A percentile compares a stretch with the other conserved stretches of the same genome.
Conservation (phyloP, 1,139 yeast genomes). For the Ogataea hybrid region DNA sequence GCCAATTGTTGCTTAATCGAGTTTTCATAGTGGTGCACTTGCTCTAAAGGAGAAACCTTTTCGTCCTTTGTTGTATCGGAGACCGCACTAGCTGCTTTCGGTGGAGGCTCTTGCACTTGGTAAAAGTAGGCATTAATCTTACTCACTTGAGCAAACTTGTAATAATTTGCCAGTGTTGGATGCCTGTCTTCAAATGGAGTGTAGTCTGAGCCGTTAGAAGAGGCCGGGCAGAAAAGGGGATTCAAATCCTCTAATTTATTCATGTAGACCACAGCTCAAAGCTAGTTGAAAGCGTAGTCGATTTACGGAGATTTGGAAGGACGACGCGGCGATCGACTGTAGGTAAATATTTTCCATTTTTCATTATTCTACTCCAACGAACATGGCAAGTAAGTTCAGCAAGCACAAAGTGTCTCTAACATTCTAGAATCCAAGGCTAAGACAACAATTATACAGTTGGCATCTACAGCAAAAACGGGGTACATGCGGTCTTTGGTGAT, state of each 20-base stretch:
- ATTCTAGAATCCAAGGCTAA: constrained; percentile 43
- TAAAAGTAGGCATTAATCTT: constrained; percentile 30
- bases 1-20: constrained; percentile 25
- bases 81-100: neutral
- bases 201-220: constrained; percentile 1
- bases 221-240: constrained; percentile 26
- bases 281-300: too few relatives aligned
- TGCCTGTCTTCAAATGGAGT: constrained; percentile 17
- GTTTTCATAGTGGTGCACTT: constrained; percentile 27
- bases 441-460: constrained; percentile 59
- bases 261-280: constrained; percentile 14
- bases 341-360: neutral
- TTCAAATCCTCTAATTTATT: constrained; percentile 28
- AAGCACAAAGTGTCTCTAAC: neutral
- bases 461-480: constrained; percentile 88
- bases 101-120: constrained; percentile 22
- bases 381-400: constrained; percentile 8
- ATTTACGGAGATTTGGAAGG: too few relatives aligned
- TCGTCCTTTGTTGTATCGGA: constrained; percentile 10
- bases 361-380: neutral
- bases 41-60: constrained; percentile 20
- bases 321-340: constrained; percentile 9
- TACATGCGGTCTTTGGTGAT: constrained; percentile 75
- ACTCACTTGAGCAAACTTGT: constrained; percentile 26
- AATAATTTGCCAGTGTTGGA: constrained; percentile 29